Evolutionary conservation across 345 rosid species (phyloP).

Genomic region (Citrus hindsii): DNA sequence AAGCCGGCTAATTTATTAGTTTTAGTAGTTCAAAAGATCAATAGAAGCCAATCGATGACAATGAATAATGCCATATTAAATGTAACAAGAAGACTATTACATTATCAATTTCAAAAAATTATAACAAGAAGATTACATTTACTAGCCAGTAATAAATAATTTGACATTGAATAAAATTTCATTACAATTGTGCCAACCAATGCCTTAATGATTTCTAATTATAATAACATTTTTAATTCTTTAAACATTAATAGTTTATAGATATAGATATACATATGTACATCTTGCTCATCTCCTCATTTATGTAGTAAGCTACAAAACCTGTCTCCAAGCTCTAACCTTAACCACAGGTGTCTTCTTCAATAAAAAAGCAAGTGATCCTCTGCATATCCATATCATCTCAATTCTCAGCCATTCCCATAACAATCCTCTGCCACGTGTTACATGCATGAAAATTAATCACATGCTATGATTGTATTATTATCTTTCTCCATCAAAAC

Average conservation of each 20-base stretch:
- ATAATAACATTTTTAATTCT: neutral
- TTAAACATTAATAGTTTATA: neutral
- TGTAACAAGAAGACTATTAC: too few relatives aligned
- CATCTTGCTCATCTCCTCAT: neutral
- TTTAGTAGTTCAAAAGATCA: too few relatives aligned
- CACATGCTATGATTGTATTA: neutral
- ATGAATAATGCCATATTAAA: too few relatives aligned
- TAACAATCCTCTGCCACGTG: slow-evolving; percentile 6
- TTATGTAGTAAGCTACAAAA: neutral
- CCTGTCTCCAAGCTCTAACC: neutral
- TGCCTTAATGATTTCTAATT: neutral
- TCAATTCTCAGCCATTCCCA: neutral
- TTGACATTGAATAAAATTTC: too few relatives aligned
- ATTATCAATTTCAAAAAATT: too few relatives aligned
- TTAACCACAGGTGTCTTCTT: slow-evolving; percentile 17
- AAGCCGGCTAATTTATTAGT: too few relatives aligned
- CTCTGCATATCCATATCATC: slow-evolving; percentile 7
- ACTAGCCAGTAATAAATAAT: too few relatives aligned
- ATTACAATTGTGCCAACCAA: too few relatives aligned
- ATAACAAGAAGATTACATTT: too few relatives aligned
- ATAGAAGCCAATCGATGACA: too few relatives aligned
- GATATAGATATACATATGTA: neutral
- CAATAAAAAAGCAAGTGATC: slow-evolving; percentile 3
- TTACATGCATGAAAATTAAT: neutral
- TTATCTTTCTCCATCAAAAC: neutral